Evolutionary conservation across 371 early-diverging fungal species (phyloP), one percentile per base, ranked within the genome.

Genomic region (Umbelopsis sp.): DNA sequence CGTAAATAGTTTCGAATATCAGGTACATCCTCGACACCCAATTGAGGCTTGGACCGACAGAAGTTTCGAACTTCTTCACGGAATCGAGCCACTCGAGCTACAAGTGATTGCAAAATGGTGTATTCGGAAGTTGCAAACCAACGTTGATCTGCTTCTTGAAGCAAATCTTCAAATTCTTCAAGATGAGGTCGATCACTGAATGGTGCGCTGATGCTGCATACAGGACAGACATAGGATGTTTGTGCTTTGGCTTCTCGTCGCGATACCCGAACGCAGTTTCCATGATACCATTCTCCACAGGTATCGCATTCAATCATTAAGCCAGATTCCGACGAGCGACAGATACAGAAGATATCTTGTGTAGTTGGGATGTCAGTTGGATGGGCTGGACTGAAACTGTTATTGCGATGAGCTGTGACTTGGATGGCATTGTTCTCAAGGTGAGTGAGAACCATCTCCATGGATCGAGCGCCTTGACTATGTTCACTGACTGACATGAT

Each of bases 221-320:
- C 71, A 0, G 89, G 91, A 66, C 95, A 94, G 9, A 90, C 71
- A 72, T 90, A 93, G 44, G 81, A 78, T 16, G 76, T 72, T 45
- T 82, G 82, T 12, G 75, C 71, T 63, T 80, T 85, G 35, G 85
- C 85, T 37, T 86, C 82, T n/a, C 86, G 85, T 44, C 87, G 86
- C 18, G 87, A 73, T 7, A 90, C 74, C 53, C 82, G 79, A 25
- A 93, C 80, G 68, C 95, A 95, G 11, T 79, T 74, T 16, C 83
- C 85, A 70, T 95, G 95, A 72, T 92, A 95, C 93, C 91, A 91
- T 63, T 88, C 91, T 48, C 87, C 84, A 70, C 95, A 95, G n/a
- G 79, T 69, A 69, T 90, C 92, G 71, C 95, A 95, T 70, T 90
- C 89, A 44, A 93, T 86, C 93, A 93, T 94, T 68, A 86, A 76